Evolutionary conservation across 2,329 filamentous ascomycete species (phyloP).

Genomic region (Diaporthe citrichinensis): DNA sequence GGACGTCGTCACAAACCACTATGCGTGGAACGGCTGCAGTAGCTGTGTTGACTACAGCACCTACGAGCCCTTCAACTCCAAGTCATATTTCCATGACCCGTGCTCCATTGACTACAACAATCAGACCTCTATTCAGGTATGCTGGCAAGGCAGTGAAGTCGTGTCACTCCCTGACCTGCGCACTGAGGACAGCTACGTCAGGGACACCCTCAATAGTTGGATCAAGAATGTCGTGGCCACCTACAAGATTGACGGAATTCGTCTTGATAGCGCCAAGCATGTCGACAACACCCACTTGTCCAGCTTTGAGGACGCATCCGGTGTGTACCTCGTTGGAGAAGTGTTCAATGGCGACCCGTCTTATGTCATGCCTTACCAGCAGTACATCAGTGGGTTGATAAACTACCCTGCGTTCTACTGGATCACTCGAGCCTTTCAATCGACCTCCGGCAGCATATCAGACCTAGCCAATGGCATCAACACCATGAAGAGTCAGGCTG

Average conservation of each 20-base stretch:
- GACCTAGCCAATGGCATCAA: conserved; percentile 51
- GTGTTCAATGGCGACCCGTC: conserved; percentile 62
- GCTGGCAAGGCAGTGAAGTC: conserved; percentile 64
- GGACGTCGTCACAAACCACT: conserved; percentile 71
- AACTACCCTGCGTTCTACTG: conserved; percentile 63
- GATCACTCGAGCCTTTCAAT: conserved; percentile 48
- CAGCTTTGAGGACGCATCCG: conserved; percentile 59
- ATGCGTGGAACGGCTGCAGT: conserved; percentile 64
- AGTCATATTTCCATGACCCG: conserved; percentile 68
- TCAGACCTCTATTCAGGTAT: conserved; percentile 55
- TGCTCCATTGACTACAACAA: conserved; percentile 67
- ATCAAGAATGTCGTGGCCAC: conserved; percentile 61
- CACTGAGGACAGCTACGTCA: conserved; percentile 60
- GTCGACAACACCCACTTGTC: conserved; percentile 64
- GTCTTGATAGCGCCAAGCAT: conserved; percentile 64
- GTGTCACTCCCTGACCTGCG: conserved; percentile 67
- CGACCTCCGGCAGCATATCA: conserved; percentile 50
- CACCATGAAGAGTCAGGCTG: conserved; percentile 43
- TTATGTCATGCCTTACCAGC: conserved; percentile 61
- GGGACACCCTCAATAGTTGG: conserved; percentile 62
- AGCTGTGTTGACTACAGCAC: conserved; percentile 65
- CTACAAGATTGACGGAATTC: conserved; percentile 67
- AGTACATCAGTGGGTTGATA: conserved; percentile 61
- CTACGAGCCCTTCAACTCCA: conserved; percentile 68
- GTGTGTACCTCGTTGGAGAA: conserved; percentile 65